These are phyloP conservation scores for Smittium culicis DNA, from an alignment of 371 early-diverging fungal genomes.

Conservation along the genomic window DNA sequence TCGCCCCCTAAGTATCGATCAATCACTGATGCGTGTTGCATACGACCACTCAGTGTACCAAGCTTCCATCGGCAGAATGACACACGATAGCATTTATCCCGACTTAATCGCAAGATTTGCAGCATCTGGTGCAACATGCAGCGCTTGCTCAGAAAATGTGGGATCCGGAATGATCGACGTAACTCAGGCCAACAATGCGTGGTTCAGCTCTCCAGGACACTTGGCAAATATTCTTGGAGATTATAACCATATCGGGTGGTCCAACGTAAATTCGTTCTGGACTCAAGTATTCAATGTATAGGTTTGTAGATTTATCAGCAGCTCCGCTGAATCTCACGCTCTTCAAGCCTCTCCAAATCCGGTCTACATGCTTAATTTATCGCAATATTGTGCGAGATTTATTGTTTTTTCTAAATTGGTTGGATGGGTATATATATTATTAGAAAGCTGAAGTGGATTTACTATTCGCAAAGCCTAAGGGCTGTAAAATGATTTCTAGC, in stretches of 20 bases:
- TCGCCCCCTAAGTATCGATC: not conserved
- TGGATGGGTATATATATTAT: too few relatives aligned
- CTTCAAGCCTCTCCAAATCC: too few relatives aligned
- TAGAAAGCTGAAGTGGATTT: too few relatives aligned
- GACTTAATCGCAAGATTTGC: not conserved
- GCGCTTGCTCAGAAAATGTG: conserved; percentile 28
- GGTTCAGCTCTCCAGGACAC: conserved; percentile 35
- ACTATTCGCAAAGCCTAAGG: too few relatives aligned
- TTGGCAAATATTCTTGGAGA: conserved; percentile 29
- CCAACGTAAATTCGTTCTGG: not conserved
- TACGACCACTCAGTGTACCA: not conserved
- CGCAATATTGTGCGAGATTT: too few relatives aligned
- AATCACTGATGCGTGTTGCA: not conserved
- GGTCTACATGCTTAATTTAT: too few relatives aligned
- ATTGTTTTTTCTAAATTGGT: too few relatives aligned
- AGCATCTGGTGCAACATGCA: not conserved
- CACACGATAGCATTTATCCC: not conserved
- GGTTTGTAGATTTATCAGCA: too few relatives aligned
- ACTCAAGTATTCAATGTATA: not conserved
- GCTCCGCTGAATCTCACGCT: not conserved
- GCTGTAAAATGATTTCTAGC: too few relatives aligned
- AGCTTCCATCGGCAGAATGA: conserved; percentile 2
- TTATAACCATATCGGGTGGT: not conserved
- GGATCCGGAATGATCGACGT: conserved; percentile 25
- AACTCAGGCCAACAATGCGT: conserved; percentile 20